Evolutionary conservation across 768 basidiomycete genomes (phyloP).

Genomic region (Tylopilus felleus): DNA sequence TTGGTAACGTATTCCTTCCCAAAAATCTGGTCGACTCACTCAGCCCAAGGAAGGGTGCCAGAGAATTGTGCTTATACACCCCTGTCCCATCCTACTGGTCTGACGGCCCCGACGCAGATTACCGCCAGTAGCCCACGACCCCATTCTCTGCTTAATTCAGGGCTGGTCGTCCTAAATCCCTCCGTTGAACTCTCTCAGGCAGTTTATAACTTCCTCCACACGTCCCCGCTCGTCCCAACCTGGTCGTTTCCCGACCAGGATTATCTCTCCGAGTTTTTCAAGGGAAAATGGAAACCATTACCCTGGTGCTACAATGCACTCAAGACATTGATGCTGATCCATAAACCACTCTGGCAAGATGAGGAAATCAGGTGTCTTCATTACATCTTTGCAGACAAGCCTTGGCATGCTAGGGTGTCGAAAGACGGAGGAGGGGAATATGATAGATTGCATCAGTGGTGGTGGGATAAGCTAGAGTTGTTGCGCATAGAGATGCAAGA

Average conservation of each 20-base stretch:
- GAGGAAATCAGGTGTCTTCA: conserved; percentile 83
- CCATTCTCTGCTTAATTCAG: conserved; percentile 84
- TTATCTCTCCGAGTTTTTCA: conserved; percentile 76
- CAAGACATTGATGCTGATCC: conserved; percentile 75
- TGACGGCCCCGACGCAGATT: conserved; percentile 43
- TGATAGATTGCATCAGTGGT: conserved; percentile 63
- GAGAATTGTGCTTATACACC: conserved; percentile 83
- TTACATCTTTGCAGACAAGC: conserved; percentile 84
- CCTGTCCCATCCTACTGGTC: conserved; percentile 43
- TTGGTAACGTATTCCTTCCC: conserved; percentile 52
- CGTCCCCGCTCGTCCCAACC: conserved; percentile 48
- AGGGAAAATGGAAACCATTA: conserved; percentile 72
- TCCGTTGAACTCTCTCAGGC: conserved; percentile 50
- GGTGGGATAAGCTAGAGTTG: conserved; percentile 67
- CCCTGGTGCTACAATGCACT: conserved; percentile 91
- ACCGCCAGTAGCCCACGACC: conserved; percentile 58
- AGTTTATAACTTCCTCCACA: conserved; percentile 45
- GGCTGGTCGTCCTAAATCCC: conserved; percentile 81
- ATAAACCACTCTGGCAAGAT: conserved; percentile 78
- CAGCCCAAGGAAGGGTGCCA: conserved; percentile 63
- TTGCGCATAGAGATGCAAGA: conserved; percentile 41
- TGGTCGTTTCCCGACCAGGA: conserved; percentile 93
- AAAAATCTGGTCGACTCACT: neutral
- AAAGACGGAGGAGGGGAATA: conserved; percentile 44
- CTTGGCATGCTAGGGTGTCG: conserved; percentile 62